A percentile compares a stretch with the other conserved stretches of the same genome.
Conservation (phyloP, 1,284 basidiomycete genomes). For the Porogramme epimiltina region DNA sequence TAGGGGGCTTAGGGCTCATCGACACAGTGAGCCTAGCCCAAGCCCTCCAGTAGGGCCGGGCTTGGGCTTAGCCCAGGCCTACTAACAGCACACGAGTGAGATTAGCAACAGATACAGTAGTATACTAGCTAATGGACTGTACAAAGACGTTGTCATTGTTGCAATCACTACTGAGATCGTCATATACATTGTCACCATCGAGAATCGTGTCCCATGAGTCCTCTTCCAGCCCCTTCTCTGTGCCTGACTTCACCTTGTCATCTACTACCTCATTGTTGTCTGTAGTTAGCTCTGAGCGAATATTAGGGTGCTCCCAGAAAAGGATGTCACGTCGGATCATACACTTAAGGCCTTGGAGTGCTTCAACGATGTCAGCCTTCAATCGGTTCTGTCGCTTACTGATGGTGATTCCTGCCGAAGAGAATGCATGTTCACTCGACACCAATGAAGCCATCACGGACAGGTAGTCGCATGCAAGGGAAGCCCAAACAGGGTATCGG, state of each 20-base stretch:
- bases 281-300: not conserved
- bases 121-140: not conserved
- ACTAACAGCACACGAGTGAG: slow-evolving; percentile 94
- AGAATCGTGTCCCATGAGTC: too few relatives aligned
- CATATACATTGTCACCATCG: not conserved
- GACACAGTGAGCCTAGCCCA: too few relatives aligned
- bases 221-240: too few relatives aligned
- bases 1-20: too few relatives aligned
- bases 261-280: not conserved
- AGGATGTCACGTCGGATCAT: slow-evolving; percentile 30
- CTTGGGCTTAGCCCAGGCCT: slow-evolving; percentile 11
- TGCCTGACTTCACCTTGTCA: too few relatives aligned
- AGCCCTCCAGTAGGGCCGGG: slow-evolving; percentile 12
- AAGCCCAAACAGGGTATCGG: too few relatives aligned
- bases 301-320: slow-evolving; percentile 11
- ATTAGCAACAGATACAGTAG: slow-evolving; percentile 8
- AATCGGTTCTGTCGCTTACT: slow-evolving; percentile 21
- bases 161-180: not conserved
- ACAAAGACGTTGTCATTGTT: not conserved
- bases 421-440: slow-evolving; percentile 22
- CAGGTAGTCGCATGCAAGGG: slow-evolving; percentile 4
- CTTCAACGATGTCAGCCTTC: slow-evolving; percentile 35
- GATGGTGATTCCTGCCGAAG: slow-evolving; percentile 24
- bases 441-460: slow-evolving; percentile 5
- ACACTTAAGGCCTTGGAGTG: slow-evolving; percentile 39